phyloP scores from a whole-genome alignment of 805 yeast genomes.

The Schwanniomyces vanrijiae region DNA sequence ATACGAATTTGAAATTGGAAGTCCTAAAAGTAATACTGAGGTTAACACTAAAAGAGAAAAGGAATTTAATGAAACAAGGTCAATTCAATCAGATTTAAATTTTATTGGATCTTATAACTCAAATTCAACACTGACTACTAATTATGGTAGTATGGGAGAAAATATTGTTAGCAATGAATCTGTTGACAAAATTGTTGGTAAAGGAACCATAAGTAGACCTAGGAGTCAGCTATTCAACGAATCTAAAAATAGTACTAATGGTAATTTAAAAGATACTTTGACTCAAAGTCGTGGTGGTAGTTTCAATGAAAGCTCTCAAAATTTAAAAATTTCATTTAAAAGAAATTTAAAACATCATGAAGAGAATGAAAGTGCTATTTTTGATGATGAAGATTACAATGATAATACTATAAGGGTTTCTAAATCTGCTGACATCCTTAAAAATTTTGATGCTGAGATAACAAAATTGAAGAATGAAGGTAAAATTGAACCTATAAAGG shows the following conservation, averaged over 20 bases:
- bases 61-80: conserved; percentile 14
- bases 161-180: conserved; percentile 10
- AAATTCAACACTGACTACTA: conserved; percentile 40
- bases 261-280: conserved; percentile 21
- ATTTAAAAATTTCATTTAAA: background rate
- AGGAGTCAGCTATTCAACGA: conserved; percentile 6
- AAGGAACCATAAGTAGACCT: background rate
- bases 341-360: background rate
- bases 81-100: conserved; percentile 36
- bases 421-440: background rate
- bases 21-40: background rate
- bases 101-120: conserved; percentile 43
- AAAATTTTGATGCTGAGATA: background rate
- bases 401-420: background rate
- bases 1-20: background rate
- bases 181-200: background rate
- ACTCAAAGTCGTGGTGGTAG: conserved; percentile 19
- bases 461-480: background rate
- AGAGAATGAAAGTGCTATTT: conserved; percentile 22
- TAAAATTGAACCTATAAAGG: background rate
- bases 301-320: conserved; percentile 7
- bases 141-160: conserved; percentile 27
- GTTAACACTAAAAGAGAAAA: conserved; percentile 16
- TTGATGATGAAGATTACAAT: conserved; percentile 21
- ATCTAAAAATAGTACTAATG: conserved; percentile 14